Conservation (phyloP, 2,329 filamentous ascomycete genomes). For the Colletotrichum euphorbiae region DNA sequence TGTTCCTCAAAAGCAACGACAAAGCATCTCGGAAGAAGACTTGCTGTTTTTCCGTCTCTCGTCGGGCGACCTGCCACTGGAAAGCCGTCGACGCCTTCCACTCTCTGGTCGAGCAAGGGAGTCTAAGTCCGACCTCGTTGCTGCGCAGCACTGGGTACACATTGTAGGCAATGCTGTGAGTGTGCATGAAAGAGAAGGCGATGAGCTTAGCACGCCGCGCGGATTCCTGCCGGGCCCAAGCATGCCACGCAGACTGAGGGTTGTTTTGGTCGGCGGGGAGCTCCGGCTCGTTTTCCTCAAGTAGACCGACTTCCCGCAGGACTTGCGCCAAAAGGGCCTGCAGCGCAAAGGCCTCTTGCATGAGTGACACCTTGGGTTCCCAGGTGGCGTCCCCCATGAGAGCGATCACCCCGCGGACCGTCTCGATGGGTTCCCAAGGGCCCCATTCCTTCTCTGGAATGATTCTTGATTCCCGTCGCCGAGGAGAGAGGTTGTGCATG, state of each 20-base stretch:
- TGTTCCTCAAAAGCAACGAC: slow-evolving; percentile 47
- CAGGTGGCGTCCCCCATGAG: slow-evolving; percentile 55
- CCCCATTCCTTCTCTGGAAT: slow-evolving; percentile 35
- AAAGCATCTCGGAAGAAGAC: slow-evolving; percentile 52
- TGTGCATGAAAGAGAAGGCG: slow-evolving; percentile 53
- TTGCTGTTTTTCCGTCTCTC: slow-evolving; percentile 48
- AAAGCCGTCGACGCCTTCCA: slow-evolving; percentile 49
- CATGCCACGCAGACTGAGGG: slow-evolving; percentile 44
- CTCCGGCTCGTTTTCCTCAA: slow-evolving; percentile 43
- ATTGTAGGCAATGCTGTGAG: slow-evolving; percentile 53
- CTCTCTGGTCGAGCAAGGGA: slow-evolving; percentile 51
- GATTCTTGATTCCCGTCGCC: slow-evolving; percentile 17
- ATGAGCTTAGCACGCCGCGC: slow-evolving; percentile 51
- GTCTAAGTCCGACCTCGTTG: slow-evolving; percentile 50
- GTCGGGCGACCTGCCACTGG: slow-evolving; percentile 46
- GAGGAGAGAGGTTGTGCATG: slow-evolving; percentile 35
- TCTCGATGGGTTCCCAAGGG: slow-evolving; percentile 48
- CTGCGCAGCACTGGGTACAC: slow-evolving; percentile 51
- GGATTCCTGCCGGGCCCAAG: slow-evolving; percentile 50
- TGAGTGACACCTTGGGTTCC: slow-evolving; percentile 48
- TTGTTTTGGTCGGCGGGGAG: slow-evolving; percentile 14
- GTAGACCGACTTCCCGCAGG: slow-evolving; percentile 49
- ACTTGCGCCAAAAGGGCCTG: slow-evolving; percentile 50
- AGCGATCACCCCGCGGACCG: slow-evolving; percentile 49
- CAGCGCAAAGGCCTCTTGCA: slow-evolving; percentile 51